Percentiles rank a stretch among this genome's conserved stretches.
phyloP scores from a whole-genome alignment of 2,329 filamentous ascomycete genomes.

The Fusarium poae region DNA sequence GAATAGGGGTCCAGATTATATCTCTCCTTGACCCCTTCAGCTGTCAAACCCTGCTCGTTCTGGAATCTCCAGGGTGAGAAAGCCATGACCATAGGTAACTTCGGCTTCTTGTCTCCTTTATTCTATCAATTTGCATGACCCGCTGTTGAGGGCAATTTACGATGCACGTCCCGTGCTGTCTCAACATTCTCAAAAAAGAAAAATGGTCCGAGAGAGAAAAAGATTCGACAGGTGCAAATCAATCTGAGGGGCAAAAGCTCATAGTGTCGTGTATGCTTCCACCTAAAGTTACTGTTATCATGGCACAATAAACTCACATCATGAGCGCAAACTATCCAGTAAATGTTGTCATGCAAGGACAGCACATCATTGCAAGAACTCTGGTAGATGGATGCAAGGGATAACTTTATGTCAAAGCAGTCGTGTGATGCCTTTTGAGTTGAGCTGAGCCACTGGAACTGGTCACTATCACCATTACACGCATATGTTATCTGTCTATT shows the following conservation, averaged over 20 bases:
- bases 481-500: background rate
- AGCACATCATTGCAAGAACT: background rate
- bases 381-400: slow-evolving; percentile 24
- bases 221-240: background rate
- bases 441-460: slow-evolving; percentile 2
- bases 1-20: background rate
- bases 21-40: slow-evolving; percentile 1
- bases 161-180: slow-evolving; percentile 10
- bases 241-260: background rate
- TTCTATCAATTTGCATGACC: slow-evolving; percentile 2
- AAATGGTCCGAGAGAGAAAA: slow-evolving; percentile 8
- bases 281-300: background rate
- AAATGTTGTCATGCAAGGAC: background rate
- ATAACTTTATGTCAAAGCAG: background rate
- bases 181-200: slow-evolving; percentile 3
- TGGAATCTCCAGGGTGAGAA: background rate
- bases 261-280: background rate
- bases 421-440: slow-evolving; percentile 5
- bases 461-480: background rate
- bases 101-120: slow-evolving; percentile 7
- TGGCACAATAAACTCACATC: background rate
- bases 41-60: background rate
- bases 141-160: slow-evolving; percentile 1
- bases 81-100: background rate
- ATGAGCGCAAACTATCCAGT: background rate